Conservation (phyloP, 192 early-diverging fungal genomes). For the Pilobolus umbonatus region DNA sequence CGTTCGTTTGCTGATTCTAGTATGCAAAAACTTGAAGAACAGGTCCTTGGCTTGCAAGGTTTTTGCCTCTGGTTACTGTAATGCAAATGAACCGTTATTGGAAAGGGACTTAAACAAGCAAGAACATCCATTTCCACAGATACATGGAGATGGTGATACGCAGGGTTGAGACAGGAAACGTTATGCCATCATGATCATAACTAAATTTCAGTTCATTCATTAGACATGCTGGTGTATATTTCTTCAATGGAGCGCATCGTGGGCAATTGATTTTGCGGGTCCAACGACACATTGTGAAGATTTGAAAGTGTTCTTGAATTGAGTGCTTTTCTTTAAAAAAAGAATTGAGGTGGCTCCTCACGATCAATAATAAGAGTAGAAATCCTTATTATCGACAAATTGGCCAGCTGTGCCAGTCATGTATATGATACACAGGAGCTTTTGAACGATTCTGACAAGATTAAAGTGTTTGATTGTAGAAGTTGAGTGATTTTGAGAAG, state of each 20-base stretch:
- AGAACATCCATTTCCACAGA: too few relatives aligned
- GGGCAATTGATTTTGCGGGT: background rate
- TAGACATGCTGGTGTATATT: slow-evolving; percentile 2
- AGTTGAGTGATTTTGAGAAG: too few relatives aligned
- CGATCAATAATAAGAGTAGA: background rate
- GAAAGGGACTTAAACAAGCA: background rate
- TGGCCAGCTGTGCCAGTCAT: slow-evolving; percentile 1
- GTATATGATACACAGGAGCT: slow-evolving; percentile 1
- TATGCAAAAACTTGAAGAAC: background rate
- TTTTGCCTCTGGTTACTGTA: background rate
- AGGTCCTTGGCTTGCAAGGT: background rate
- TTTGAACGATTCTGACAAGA: background rate
- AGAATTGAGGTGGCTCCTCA: slow-evolving; percentile 1
- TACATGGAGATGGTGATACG: slow-evolving; percentile 2
- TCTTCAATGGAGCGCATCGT: background rate
- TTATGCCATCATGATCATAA: background rate
- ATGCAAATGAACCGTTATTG: background rate
- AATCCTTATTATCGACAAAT: slow-evolving; percentile 1
- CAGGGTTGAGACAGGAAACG: background rate
- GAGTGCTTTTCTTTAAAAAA: background rate
- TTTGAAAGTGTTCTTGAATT: slow-evolving; percentile 1
- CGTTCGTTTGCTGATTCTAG: background rate
- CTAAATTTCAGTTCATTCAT: background rate
- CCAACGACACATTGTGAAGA: background rate
- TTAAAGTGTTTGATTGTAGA: slow-evolving; percentile 2